phyloP scores from a whole-genome alignment of 257 asterid species.

The Primulina huaijiensis region DNA sequence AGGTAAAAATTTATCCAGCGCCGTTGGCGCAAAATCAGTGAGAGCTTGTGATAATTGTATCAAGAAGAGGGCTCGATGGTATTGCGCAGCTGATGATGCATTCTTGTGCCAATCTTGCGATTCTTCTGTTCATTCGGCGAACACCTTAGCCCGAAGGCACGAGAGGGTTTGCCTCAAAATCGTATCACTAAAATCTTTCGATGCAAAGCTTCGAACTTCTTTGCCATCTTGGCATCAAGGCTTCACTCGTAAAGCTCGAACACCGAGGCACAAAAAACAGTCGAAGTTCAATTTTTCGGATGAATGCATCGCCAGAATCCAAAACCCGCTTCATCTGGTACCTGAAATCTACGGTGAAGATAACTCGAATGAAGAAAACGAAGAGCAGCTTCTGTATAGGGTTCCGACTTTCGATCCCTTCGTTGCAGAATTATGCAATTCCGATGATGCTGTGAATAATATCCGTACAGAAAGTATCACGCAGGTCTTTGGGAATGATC shows the following conservation, averaged over 20 bases:
- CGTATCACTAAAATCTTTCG: constrained; percentile 28
- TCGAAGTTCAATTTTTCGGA: constrained; percentile 12
- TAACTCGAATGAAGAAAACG: constrained; percentile 46
- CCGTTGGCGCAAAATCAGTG: constrained; percentile 57
- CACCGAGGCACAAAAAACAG: constrained; percentile 47
- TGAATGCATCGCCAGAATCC: not conserved
- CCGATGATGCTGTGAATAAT: constrained; percentile 24
- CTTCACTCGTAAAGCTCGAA: constrained; percentile 62
- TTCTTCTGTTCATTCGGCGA: constrained; percentile 73
- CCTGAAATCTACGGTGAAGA: constrained; percentile 68
- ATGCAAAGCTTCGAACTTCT: constrained; percentile 19
- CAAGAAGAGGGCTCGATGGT: constrained; percentile 64
- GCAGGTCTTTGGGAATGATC: not conserved
- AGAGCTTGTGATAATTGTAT: constrained; percentile 77
- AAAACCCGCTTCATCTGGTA: constrained; percentile 42
- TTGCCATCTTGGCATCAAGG: constrained; percentile 65
- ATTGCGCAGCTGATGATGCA: constrained; percentile 86
- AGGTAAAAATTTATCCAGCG: constrained; percentile 44
- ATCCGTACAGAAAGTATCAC: not conserved
- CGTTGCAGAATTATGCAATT: constrained; percentile 41
- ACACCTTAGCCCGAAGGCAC: constrained; percentile 68
- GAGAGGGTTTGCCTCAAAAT: constrained; percentile 73
- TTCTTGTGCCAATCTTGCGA: constrained; percentile 78
- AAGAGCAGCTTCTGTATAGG: constrained; percentile 67
- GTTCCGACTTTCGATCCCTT: constrained; percentile 72